Evolutionary conservation across 2,329 filamentous ascomycete species (phyloP), one percentile per base, ranked within the genome.

Genomic region (Cordyceps javanica): DNA sequence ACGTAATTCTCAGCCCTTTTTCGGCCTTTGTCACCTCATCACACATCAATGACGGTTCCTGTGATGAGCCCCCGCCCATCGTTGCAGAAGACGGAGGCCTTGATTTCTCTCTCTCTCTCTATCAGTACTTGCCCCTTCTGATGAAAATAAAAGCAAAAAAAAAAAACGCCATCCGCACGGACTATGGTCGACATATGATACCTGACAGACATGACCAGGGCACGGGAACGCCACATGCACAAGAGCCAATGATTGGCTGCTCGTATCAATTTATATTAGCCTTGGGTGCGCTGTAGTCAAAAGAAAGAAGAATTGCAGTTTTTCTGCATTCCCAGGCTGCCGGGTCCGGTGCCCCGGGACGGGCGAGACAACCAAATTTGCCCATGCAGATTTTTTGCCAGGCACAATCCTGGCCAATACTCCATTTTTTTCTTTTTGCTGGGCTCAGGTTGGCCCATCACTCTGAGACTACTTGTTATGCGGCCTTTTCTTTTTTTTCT

Each of bases 121-220:
- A n/a, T n/a, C n/a, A n/a, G 36, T 38, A n/a, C 14, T n/a, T 38
- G 36, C 14, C 36, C 36, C 3, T 5, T 38, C 16, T n/a, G 14
- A 14, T 38, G 32, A 9, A 36, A 11, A 36, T 6, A 14, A 36
- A n/a, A 16, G 14, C 11, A 32, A 7, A 21, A 48, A 48, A n/a
- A 30, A 51, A 41, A 52, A 52, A 42, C 25, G 50, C 50, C 50
- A 41, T 42, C 50, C 38, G 36, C 50, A 52, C 50, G 25, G 50
- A 52, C 50, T n/a, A 41, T 32, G 25, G 34, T 9, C 23, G 19
- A 39, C 49, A 52, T n/a, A 39, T 14, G 3, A 13, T 36, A 9
- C 36, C 19, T 3, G 36, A 16, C 36, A 19, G 14, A 19, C 36
- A 36, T 25, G 46, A 23, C 5, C 16, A 21, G 21, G 21, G 8